Evolutionary conservation across 805 yeast genomes (phyloP), one percentile per base, ranked within the genome.

Genomic region (Starmera pachycereana): DNA sequence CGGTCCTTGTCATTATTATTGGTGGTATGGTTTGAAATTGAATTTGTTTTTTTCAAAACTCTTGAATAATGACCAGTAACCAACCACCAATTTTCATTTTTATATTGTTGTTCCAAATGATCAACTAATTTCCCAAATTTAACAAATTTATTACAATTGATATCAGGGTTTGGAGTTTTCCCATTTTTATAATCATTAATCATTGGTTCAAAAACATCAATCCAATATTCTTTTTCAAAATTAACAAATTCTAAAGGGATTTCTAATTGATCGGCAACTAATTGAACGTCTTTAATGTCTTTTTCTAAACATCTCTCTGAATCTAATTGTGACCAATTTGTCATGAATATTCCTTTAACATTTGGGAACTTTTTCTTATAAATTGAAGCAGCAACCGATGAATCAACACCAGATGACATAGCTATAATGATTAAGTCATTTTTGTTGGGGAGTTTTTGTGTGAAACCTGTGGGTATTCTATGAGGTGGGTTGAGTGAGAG

Each of bases 321-420:
- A 51, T 58, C 44, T 54, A 47, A 40, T 57, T 65, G 40, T 53
- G 44, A 32, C 62, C 54, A 92, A 62, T 92, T 92, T 33, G 87
- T 83, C 97, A 92, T 92, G 60, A 84, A 90, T 2, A 92, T 69
- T 0, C 97, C 98, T 35, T 69, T 60, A 2, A 84, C 92, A 36
- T 82, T 75, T 3, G 64, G 63, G 48, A 70, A 74, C 29, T 63
- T 54, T n/a, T 66, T 60, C 7, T 85, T 65, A 48, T 69, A 78
- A 44, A 84, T 41, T 0, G 83, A 77, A 0, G 97, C 97, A 3
- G 83, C 74, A 1, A 89, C 87, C 1, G 96, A 81, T 0, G 97
- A 89, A 59, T 92, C 98, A 1, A 92, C 97, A 0, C 98, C 98
- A 0, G 95, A 84, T 1, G 96, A 86, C 96, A 92, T 85, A 8